Conservation (phyloP, 208 protist species). For the Wallacemonas sp. region DNA sequence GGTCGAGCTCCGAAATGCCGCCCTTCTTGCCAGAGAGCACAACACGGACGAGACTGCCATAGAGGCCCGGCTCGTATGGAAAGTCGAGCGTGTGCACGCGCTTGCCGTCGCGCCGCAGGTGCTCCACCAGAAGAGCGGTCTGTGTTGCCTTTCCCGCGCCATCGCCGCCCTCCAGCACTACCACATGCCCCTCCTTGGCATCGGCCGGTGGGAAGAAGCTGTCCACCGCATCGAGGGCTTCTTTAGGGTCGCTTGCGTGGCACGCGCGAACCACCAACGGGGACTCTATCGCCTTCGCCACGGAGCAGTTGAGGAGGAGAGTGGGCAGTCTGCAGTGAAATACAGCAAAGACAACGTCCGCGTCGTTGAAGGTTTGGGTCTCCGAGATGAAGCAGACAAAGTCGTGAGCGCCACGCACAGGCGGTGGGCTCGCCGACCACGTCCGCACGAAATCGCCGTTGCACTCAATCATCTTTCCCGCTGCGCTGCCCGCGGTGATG, state of each 20-base stretch:
- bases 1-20: conserved; percentile 66
- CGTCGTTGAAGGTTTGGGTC: conserved; percentile 38
- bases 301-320: conserved; percentile 35
- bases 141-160: conserved; percentile 93
- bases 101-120: conserved; percentile 32
- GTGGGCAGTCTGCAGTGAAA: conserved; percentile 53
- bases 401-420: conserved; percentile 2
- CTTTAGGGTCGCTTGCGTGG: not conserved
- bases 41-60: conserved; percentile 79
- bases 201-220: conserved; percentile 37
- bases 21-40: conserved; percentile 85
- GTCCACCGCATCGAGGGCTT: conserved; percentile 13
- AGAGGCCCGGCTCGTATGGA: conserved; percentile 74
- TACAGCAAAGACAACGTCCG: conserved; percentile 65
- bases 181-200: conserved; percentile 13
- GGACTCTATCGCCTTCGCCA: conserved; percentile 27
- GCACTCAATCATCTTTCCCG: conserved; percentile 6
- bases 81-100: conserved; percentile 79
- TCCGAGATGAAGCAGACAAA: conserved; percentile 76
- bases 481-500: conserved; percentile 7
- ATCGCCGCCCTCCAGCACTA: conserved; percentile 92
- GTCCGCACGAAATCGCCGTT: conserved; percentile 13
- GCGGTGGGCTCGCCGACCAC: conserved; percentile 20
- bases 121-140: conserved; percentile 50
- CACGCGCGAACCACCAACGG: conserved; percentile 23